phyloP scores from a whole-genome alignment of 2,329 filamentous ascomycete species.

The Coniella lustricola region DNA sequence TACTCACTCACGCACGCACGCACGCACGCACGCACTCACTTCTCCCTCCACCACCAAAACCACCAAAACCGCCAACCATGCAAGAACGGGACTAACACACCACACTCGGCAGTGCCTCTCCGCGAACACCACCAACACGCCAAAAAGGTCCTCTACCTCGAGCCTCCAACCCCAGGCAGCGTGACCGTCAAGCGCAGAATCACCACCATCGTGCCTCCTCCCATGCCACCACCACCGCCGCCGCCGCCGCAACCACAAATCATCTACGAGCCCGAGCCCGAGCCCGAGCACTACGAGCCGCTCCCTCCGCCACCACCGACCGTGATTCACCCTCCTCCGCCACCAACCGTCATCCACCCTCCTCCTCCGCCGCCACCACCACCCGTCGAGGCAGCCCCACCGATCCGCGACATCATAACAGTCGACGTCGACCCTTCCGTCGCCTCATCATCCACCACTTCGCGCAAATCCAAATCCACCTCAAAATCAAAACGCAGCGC shows the following conservation, averaged over 20 bases:
- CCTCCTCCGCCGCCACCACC: slow-evolving; percentile 17
- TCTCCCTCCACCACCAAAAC: too few species aligned
- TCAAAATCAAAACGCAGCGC: slow-evolving; percentile 1
- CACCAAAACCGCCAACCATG: not conserved
- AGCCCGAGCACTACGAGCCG: slow-evolving; percentile 17
- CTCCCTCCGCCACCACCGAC: slow-evolving; percentile 17
- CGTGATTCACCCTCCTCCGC: slow-evolving; percentile 17
- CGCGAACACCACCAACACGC: slow-evolving; percentile 17
- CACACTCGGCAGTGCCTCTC: not conserved
- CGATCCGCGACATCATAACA: slow-evolving; percentile 19
- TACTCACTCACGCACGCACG: slow-evolving; percentile 1
- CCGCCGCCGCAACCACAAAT: too few species aligned
- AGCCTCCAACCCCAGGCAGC: slow-evolving; percentile 33
- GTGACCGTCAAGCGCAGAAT: slow-evolving; percentile 28
- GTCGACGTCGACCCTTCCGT: slow-evolving; percentile 23
- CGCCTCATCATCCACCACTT: not conserved
- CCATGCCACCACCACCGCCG: slow-evolving; percentile 20
- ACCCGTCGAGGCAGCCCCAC: slow-evolving; percentile 18
- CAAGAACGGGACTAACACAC: not conserved
- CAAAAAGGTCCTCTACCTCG: slow-evolving; percentile 38
- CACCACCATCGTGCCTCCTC: slow-evolving; percentile 31
- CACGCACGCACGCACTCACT: not conserved
- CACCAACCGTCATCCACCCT: slow-evolving; percentile 12
- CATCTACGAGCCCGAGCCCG: slow-evolving; percentile 18
- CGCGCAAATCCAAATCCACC: not conserved